A percentile compares a stretch with the other conserved stretches of the same genome.
Evolutionary conservation across 2,329 filamentous ascomycete species (phyloP).

Genomic region (Xylogone sp.): DNA sequence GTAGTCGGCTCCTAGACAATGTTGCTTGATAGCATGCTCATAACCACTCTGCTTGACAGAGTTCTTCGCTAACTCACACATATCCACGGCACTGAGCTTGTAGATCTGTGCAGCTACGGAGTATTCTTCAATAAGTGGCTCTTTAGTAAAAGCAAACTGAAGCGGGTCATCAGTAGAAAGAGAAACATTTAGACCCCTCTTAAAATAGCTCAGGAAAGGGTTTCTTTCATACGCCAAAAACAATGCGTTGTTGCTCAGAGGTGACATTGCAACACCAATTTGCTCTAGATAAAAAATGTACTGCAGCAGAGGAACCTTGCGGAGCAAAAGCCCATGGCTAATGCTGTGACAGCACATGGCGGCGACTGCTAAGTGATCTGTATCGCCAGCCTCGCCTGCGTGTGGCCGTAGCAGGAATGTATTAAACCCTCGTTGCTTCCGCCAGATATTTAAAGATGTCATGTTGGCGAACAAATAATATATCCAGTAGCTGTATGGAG

Average conservation of each 20-base stretch:
- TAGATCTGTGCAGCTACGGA: constrained; percentile 98
- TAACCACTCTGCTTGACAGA: constrained; percentile 94
- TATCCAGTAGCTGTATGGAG: constrained; percentile 98
- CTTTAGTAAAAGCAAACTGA: constrained; percentile 97
- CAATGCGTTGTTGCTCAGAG: constrained; percentile 92
- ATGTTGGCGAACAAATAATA: constrained; percentile 97
- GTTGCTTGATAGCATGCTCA: constrained; percentile 81
- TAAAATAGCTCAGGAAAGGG: constrained; percentile 93
- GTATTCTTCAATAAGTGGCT: constrained; percentile 96
- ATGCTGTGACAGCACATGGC: constrained; percentile 94
- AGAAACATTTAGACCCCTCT: constrained; percentile 90
- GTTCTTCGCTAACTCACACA: constrained; percentile 97
- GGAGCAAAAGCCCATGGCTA: constrained; percentile 85
- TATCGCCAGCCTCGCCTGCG: constrained; percentile 94
- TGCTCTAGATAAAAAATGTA: constrained; percentile 98
- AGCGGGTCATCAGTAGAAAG: constrained; percentile 94
- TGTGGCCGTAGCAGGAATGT: constrained; percentile 91
- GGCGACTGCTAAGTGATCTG: constrained; percentile 89
- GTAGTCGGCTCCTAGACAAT: constrained; percentile 83
- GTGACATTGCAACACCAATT: constrained; percentile 99
- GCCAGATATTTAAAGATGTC: constrained; percentile 85
- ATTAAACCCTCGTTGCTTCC: constrained; percentile 89
- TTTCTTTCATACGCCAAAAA: constrained; percentile 97
- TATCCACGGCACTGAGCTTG: constrained; percentile 93
- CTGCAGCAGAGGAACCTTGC: constrained; percentile 91